Evolutionary conservation across 1,284 basidiomycete species (phyloP).

Genomic region (Ganoderma resinaceum): DNA sequence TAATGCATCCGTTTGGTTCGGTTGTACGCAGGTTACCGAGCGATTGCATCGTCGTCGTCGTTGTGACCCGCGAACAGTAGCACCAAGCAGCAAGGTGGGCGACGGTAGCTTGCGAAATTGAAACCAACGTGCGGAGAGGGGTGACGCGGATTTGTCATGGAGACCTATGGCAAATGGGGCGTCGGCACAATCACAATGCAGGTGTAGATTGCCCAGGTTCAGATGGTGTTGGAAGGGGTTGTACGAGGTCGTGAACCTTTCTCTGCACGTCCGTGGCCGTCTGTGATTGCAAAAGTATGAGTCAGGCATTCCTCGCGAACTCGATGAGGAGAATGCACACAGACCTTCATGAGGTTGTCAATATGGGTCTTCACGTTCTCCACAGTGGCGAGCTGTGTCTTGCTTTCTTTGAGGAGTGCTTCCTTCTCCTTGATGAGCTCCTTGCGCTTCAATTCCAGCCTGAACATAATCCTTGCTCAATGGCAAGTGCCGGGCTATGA

Average conservation of each 20-base stretch:
- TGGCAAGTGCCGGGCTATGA: conserved; percentile 21
- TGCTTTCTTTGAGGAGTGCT: conserved; percentile 76
- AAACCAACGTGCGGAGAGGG: not conserved
- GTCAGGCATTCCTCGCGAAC: not conserved
- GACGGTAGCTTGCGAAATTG: not conserved
- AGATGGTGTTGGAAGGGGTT: conserved; percentile 39
- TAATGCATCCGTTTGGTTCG: conserved; percentile 1
- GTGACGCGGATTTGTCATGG: not conserved
- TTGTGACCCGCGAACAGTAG: too few species aligned
- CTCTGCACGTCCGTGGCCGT: conserved; percentile 74
- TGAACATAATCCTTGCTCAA: conserved; percentile 39
- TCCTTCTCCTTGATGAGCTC: conserved; percentile 73
- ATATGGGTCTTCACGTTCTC: conserved; percentile 78
- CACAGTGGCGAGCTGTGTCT: conserved; percentile 66
- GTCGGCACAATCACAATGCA: conserved; percentile 10
- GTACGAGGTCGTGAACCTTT: conserved; percentile 74
- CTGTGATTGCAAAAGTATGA: conserved; percentile 42
- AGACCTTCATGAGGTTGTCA: conserved; percentile 75
- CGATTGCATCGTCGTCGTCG: conserved; percentile 6
- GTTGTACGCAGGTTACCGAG: conserved; percentile 2
- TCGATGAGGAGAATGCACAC: conserved; percentile 12
- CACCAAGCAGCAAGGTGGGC: not conserved
- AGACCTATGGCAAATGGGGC: not conserved
- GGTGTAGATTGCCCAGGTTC: conserved; percentile 26
- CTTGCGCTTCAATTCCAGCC: conserved; percentile 70